Evolutionary conservation across 805 yeast genomes (phyloP).

Genomic region (Torulaspora indica): DNA sequence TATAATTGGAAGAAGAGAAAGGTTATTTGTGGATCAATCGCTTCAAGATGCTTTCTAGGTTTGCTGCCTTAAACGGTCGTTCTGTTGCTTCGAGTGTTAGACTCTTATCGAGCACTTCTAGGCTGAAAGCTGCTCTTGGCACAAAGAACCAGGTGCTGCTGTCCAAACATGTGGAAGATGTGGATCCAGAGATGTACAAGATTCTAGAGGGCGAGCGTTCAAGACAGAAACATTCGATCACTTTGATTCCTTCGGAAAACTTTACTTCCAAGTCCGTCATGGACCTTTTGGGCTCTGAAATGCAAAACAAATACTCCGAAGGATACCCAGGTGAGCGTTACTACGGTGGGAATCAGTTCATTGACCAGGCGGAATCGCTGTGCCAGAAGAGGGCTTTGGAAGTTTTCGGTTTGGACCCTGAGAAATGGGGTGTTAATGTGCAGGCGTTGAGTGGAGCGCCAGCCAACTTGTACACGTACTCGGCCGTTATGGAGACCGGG

Average conservation of each 20-base stretch:
- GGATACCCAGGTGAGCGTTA: constrained; percentile 98
- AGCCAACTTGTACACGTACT: constrained; percentile 89
- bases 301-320: constrained; percentile 97
- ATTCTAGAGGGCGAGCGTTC: constrained; percentile 71
- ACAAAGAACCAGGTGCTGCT: constrained; percentile 39
- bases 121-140: constrained; percentile 7
- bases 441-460: constrained; percentile 96
- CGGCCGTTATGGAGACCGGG: constrained; percentile 80
- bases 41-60: constrained; percentile 16
- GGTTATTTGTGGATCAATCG: neutral
- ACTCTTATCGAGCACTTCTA: constrained; percentile 10
- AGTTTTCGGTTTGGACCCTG: constrained; percentile 71
- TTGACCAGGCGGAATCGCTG: constrained; percentile 82
- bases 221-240: constrained; percentile 89
- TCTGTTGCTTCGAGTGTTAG: constrained; percentile 12
- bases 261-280: constrained; percentile 93
- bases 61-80: constrained; percentile 14
- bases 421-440: constrained; percentile 95
- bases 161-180: constrained; percentile 58
- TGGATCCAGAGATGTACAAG: constrained; percentile 80
- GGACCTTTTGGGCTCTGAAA: constrained; percentile 90
- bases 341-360: constrained; percentile 96
- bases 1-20: neutral
- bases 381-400: constrained; percentile 90
- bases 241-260: constrained; percentile 91